Evolutionary conservation across 2,329 filamentous ascomycete species (phyloP), one percentile per base, ranked within the genome.

Genomic region (Coniosporium tulheliwenetii): DNA sequence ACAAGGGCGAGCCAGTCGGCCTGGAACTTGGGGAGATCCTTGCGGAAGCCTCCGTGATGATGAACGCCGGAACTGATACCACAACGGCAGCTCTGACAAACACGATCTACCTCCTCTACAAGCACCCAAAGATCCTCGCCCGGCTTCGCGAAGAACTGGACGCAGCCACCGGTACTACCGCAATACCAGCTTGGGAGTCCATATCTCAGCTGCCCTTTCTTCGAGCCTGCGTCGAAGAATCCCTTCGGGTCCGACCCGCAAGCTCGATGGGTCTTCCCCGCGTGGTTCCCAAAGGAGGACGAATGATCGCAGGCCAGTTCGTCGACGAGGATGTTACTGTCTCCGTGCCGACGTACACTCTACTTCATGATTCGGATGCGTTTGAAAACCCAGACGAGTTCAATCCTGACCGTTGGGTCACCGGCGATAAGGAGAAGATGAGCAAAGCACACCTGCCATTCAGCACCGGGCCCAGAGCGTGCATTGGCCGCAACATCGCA

Each of bases 151-250:
- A 45, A 12, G 45, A 47, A 36, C 40, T 47, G 8, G 45, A 47
- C 31, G 33, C 13, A n/a, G 33, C 41, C 13, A 19, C 30, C 10
- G 16, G 13, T 9, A 30, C 7, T 5, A n/a, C 12, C 5, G 13
- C 26, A 3, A 36, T 46, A 9, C 34, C 41, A 10, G 14, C 36
- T 8, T 47, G 43, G 30, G 43, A 43, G 5, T 36, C 19, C 2
- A 8, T 42, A 12, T 35, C 41, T 2, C 30, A 40, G 8, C 39
- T 42, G 2, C 45, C 45, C 2, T 48, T 45, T 32, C 41, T 48
- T 9, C 30, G 45, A 8, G 46, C 47, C 3, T 48, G 46, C 30
- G 38, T 48, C 30, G 46, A 50, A 30, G 47, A 50, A 33, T 46
- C 46, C 2, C 39, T 48, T 15, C 43, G 47, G 1, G n/a, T 47